Evolutionary conservation across 2,329 filamentous ascomycete species (phyloP).

Genomic region (Westerdykella aurantiaca): DNA sequence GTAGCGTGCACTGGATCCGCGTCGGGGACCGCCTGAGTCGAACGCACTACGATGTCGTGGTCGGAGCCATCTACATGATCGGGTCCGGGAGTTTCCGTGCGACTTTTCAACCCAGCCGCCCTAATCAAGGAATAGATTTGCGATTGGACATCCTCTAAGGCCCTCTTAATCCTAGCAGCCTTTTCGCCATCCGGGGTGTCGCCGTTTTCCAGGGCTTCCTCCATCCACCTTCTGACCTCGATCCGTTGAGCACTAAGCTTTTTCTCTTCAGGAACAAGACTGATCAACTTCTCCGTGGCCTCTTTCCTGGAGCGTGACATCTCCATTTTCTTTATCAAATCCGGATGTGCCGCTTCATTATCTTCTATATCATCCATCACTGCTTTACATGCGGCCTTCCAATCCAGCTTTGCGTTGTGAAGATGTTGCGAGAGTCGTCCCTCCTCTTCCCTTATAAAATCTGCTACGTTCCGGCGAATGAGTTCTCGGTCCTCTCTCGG

Average conservation of each 20-base stretch:
- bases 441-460: slow-evolving; percentile 22
- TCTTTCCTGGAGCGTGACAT: slow-evolving; percentile 23
- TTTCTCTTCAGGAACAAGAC: slow-evolving; percentile 16
- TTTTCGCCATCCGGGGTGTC: slow-evolving; percentile 22
- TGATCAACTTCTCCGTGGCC: slow-evolving; percentile 24
- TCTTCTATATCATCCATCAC: slow-evolving; percentile 24
- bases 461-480: slow-evolving; percentile 17
- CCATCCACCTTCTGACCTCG: slow-evolving; percentile 24
- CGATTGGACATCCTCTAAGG: slow-evolving; percentile 22
- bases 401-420: slow-evolving; percentile 18
- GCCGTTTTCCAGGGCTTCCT: slow-evolving; percentile 24
- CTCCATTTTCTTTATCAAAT: slow-evolving; percentile 19
- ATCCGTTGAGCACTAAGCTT: slow-evolving; percentile 14
- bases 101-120: slow-evolving; percentile 18
- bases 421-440: slow-evolving; percentile 20
- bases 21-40: slow-evolving; percentile 26
- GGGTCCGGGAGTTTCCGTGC: slow-evolving; percentile 6
- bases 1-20: slow-evolving; percentile 9
- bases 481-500: slow-evolving; percentile 20
- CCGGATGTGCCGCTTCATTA: slow-evolving; percentile 16
- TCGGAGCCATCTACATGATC: slow-evolving; percentile 1
- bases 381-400: slow-evolving; percentile 20
- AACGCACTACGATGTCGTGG: slow-evolving; percentile 22
- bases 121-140: slow-evolving; percentile 25
- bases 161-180: slow-evolving; percentile 21